Conservation (phyloP, 148 eudicot genomes). For the Chenopodium quinoa region DNA sequence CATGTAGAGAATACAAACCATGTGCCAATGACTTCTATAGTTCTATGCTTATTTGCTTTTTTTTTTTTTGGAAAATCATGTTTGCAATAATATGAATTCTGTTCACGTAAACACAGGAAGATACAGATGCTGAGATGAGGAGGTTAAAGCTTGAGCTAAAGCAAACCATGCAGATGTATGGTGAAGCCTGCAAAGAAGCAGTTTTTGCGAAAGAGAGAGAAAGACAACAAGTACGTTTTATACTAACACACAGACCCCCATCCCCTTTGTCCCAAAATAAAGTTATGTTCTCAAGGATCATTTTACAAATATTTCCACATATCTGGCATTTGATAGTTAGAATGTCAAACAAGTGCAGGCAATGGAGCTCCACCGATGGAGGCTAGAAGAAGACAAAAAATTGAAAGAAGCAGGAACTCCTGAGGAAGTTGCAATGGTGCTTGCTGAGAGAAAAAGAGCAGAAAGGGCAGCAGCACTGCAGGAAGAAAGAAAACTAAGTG, state of each 20-base stretch:
- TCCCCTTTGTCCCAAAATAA: background rate
- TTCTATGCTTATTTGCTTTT: background rate
- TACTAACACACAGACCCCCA: background rate
- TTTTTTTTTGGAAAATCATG: background rate
- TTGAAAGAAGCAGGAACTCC: constrained; percentile 34
- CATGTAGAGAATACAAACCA: background rate
- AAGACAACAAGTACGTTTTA: constrained; percentile 25
- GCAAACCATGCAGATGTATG: constrained; percentile 84
- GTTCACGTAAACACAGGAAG: constrained; percentile 44
- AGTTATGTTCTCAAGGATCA: background rate
- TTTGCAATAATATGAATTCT: constrained; percentile 1
- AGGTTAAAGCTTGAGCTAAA: constrained; percentile 79
- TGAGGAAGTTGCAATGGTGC: constrained; percentile 37
- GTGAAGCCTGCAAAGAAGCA: constrained; percentile 93
- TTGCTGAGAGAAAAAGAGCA: constrained; percentile 37
- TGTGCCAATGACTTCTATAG: background rate
- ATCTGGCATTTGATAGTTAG: background rate
- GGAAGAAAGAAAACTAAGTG: constrained; percentile 25
- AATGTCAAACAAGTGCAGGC: constrained; percentile 40
- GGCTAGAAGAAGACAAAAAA: constrained; percentile 43
- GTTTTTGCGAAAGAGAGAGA: constrained; percentile 71
- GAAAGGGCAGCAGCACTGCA: constrained; percentile 29
- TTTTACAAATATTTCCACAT: too few relatives aligned
- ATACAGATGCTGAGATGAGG: constrained; percentile 75
- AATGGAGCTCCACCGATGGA: constrained; percentile 54